These are phyloP conservation scores for Lasiodiplodia citricola DNA, from an alignment of 2,329 filamentous ascomycete genomes.

Conservation along the genomic window DNA sequence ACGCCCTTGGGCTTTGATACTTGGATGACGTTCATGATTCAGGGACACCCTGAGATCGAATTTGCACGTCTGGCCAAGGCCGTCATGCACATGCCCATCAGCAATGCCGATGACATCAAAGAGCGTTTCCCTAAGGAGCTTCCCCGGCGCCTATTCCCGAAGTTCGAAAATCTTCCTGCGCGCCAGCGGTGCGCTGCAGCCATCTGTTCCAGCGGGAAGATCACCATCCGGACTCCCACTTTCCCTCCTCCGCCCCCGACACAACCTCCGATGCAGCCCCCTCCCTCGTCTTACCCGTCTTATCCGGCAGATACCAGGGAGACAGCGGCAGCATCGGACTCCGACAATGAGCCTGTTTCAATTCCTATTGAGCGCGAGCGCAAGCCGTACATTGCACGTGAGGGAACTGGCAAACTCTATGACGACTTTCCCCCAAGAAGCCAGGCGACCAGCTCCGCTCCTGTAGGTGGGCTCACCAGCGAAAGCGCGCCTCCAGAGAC, in stretches of 20 bases:
- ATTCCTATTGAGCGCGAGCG: constrained; percentile 68
- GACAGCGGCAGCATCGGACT: constrained; percentile 42
- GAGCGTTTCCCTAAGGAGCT: constrained; percentile 82
- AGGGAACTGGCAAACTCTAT: constrained; percentile 64
- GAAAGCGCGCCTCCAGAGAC: constrained; percentile 31
- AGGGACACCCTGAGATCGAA: constrained; percentile 78
- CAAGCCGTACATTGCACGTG: constrained; percentile 66
- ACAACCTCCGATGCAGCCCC: constrained; percentile 28
- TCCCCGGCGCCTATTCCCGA: constrained; percentile 73
- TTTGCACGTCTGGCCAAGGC: constrained; percentile 71
- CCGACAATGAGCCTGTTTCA: constrained; percentile 48
- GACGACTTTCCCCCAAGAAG: constrained; percentile 36
- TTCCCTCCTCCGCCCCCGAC: constrained; percentile 39
- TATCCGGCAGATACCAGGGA: constrained; percentile 33
- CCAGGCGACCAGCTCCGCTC: constrained; percentile 26
- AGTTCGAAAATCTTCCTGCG: constrained; percentile 59
- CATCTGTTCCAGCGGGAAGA: constrained; percentile 57
- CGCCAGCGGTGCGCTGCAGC: constrained; percentile 66
- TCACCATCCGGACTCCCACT: constrained; percentile 42
- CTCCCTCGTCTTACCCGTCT: constrained; percentile 39
- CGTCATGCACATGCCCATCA: constrained; percentile 73
- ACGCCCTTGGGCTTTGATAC: constrained; percentile 54
- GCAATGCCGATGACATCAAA: constrained; percentile 64
- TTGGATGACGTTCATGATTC: constrained; percentile 76
- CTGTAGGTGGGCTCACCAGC: constrained; percentile 33